phyloP scores from a whole-genome alignment of 1,284 basidiomycete species.

The Hemileia vastatrix region DNA sequence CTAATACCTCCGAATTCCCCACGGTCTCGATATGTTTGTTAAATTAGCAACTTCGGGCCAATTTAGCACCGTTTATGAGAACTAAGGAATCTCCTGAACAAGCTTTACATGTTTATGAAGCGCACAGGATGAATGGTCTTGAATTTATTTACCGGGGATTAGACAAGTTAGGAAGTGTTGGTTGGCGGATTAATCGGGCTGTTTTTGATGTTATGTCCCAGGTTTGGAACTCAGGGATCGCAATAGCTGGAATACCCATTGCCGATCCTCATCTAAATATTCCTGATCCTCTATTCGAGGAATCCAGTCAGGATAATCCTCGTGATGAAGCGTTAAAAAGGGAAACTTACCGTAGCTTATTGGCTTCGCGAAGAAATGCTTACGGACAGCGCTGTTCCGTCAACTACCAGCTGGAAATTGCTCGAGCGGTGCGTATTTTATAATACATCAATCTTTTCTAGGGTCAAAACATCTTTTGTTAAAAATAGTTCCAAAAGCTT shows the following conservation, averaged over 20 bases:
- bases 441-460: neutral
- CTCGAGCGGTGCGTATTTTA: conserved; percentile 60
- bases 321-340: conserved; percentile 12
- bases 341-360: conserved; percentile 17
- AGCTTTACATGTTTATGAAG: conserved; percentile 64
- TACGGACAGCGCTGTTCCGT: conserved; percentile 86
- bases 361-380: conserved; percentile 61
- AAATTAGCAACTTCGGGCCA: neutral
- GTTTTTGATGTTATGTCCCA: conserved; percentile 62
- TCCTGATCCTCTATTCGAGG: conserved; percentile 48
- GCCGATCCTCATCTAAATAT: conserved; percentile 25
- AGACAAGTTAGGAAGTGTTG: conserved; percentile 79
- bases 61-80: conserved; percentile 66
- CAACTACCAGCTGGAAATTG: conserved; percentile 97
- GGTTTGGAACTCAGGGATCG: conserved; percentile 64
- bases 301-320: conserved; percentile 37
- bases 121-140: conserved; percentile 64
- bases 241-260: conserved; percentile 43
- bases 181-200: conserved; percentile 77
- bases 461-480: neutral
- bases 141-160: conserved; percentile 79
- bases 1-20: conserved; percentile 1
- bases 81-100: conserved; percentile 89
- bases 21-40: neutral
- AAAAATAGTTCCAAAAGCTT: neutral